Percentiles rank a stretch among this genome's conserved stretches.
Evolutionary conservation across 768 basidiomycete genomes (phyloP).

Genomic region (Roridomyces roridus): DNA sequence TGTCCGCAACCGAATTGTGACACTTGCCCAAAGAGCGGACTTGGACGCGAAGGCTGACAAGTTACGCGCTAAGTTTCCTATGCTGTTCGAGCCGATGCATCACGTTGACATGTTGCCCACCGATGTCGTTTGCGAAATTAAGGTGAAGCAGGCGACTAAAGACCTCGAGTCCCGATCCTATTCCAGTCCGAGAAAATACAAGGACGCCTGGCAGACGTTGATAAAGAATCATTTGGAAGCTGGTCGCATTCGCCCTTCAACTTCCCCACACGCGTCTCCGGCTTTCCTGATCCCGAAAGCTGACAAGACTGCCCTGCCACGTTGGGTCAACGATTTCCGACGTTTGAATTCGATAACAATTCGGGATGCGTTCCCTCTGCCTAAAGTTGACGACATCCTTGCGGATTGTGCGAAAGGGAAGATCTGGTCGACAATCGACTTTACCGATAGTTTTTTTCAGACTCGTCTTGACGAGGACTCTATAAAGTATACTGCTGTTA

Average conservation of each 20-base stretch:
- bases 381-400: conserved; percentile 21
- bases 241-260: conserved; percentile 38
- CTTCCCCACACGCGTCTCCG: conserved; percentile 38
- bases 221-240: conserved; percentile 17
- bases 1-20: background rate
- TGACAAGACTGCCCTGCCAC: conserved; percentile 32
- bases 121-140: conserved; percentile 27
- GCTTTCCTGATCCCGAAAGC: conserved; percentile 40
- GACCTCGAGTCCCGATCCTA: conserved; percentile 28
- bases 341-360: conserved; percentile 38
- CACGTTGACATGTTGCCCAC: conserved; percentile 28
- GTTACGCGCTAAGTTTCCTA: conserved; percentile 16
- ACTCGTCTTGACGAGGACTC: conserved; percentile 33
- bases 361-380: conserved; percentile 35
- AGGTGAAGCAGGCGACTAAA: conserved; percentile 30
- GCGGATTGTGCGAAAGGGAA: conserved; percentile 41
- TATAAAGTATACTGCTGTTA: conserved; percentile 37
- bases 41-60: background rate
- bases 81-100: conserved; percentile 25
- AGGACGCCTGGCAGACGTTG: background rate
- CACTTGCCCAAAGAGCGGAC: background rate
- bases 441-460: conserved; percentile 47
- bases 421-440: conserved; percentile 39
- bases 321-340: conserved; percentile 43
- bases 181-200: background rate